phyloP scores from a whole-genome alignment of 176 grass and related monocot genomes.

The Bromus sterilis region DNA sequence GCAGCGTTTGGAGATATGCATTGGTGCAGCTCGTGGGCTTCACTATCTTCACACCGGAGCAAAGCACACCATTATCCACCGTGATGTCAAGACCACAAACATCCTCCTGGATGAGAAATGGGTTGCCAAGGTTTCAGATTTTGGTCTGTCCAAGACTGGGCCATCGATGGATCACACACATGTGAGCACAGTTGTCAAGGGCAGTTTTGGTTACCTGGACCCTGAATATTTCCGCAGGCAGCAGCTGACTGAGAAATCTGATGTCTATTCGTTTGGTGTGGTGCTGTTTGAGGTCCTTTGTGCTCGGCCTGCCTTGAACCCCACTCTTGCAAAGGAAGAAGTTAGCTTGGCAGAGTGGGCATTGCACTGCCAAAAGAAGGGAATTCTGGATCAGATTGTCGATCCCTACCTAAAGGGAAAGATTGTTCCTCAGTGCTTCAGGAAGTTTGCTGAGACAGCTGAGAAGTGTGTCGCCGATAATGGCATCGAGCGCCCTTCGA shows the following conservation, averaged over 20 bases:
- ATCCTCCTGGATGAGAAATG: slow-evolving; percentile 94
- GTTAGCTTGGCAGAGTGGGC: slow-evolving; percentile 98
- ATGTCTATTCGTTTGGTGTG: slow-evolving; percentile 93
- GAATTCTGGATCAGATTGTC: slow-evolving; percentile 80
- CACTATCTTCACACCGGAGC: slow-evolving; percentile 96
- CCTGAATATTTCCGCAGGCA: slow-evolving; percentile 93
- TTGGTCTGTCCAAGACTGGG: slow-evolving; percentile 93
- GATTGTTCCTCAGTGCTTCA: slow-evolving; percentile 80
- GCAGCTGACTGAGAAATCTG: slow-evolving; percentile 93
- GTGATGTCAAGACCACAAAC: slow-evolving; percentile 96
- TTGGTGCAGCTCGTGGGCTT: slow-evolving; percentile 91
- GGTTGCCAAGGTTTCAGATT: slow-evolving; percentile 98
- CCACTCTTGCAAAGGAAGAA: slow-evolving; percentile 80
- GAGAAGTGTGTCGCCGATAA: slow-evolving; percentile 91
- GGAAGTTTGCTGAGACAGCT: slow-evolving; percentile 90
- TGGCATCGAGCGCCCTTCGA: slow-evolving; percentile 70
- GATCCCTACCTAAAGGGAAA: slow-evolving; percentile 81
- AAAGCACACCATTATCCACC: slow-evolving; percentile 94
- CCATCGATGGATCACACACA: slow-evolving; percentile 86
- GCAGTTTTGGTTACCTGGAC: slow-evolving; percentile 93
- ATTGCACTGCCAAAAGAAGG: slow-evolving; percentile 88
- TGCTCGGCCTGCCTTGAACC: slow-evolving; percentile 79
- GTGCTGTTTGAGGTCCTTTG: slow-evolving; percentile 93
- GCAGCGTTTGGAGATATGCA: slow-evolving; percentile 86
- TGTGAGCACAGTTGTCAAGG: slow-evolving; percentile 97